phyloP scores from a whole-genome alignment of 805 yeast genomes.

The Saturnispora ahearnii region DNA sequence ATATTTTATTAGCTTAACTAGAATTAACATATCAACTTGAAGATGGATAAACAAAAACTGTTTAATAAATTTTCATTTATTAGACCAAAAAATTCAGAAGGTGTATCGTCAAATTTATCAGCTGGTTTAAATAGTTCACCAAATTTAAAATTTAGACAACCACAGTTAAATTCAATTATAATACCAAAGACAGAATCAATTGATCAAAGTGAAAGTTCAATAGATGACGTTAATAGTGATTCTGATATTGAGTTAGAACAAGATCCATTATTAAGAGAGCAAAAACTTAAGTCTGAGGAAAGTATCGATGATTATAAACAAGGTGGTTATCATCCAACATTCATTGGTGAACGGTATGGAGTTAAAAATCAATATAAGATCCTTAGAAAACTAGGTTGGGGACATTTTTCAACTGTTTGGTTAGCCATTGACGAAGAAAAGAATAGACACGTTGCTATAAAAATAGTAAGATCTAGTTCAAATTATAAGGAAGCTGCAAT shows the following conservation, averaged over 20 bases:
- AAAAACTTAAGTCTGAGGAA: constrained; percentile 36
- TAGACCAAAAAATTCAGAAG: not conserved
- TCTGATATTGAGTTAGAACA: constrained; percentile 18
- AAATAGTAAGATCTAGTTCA: constrained; percentile 46
- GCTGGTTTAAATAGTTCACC: not conserved
- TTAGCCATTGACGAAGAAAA: constrained; percentile 35
- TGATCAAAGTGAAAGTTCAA: not conserved
- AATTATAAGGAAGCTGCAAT: constrained; percentile 54
- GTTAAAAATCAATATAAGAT: constrained; percentile 36
- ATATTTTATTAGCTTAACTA: not conserved
- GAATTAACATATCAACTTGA: not conserved
- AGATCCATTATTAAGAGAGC: constrained; percentile 16
- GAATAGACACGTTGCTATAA: constrained; percentile 48
- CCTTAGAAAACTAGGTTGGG: constrained; percentile 59
- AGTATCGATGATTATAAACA: constrained; percentile 41
- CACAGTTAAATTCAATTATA: not conserved
- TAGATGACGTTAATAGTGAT: not conserved
- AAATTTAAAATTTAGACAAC: not conserved
- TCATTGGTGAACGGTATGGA: constrained; percentile 45
- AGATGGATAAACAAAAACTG: not conserved
- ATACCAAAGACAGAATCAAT: not conserved
- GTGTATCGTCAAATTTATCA: not conserved
- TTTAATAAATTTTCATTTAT: not conserved
- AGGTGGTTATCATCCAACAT: constrained; percentile 62
- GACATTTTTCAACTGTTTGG: constrained; percentile 70